Percentiles rank a stretch among this genome's conserved stretches.
Evolutionary conservation across 306 rosid species (phyloP).

Genomic region (Inga oerstediana): DNA sequence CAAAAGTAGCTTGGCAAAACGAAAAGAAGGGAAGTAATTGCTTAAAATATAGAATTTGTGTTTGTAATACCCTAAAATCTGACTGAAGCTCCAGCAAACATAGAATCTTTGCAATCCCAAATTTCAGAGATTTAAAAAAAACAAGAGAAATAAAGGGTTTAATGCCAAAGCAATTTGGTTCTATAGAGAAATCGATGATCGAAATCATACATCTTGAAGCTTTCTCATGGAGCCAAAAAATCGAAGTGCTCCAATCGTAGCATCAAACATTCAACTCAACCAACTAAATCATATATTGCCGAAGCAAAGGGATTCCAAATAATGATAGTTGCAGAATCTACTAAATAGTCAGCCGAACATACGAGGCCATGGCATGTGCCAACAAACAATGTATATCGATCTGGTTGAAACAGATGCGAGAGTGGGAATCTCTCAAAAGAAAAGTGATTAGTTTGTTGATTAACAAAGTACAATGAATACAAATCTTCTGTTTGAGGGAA

Average conservation of each 20-base stretch:
- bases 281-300: too few relatives aligned
- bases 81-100: slow-evolving; percentile 43
- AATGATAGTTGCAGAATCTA: too few relatives aligned
- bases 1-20: slow-evolving; percentile 18
- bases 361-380: too few relatives aligned
- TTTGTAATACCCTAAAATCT: neutral
- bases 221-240: neutral
- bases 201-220: neutral
- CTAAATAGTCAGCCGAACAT: too few relatives aligned
- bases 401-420: too few relatives aligned
- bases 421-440: too few relatives aligned
- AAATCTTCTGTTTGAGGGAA: too few relatives aligned
- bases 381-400: too few relatives aligned
- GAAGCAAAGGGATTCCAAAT: too few relatives aligned
- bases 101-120: slow-evolving; percentile 27
- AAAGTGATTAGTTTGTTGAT: too few relatives aligned
- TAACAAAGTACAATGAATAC: too few relatives aligned
- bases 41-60: neutral
- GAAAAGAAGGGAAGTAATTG: slow-evolving; percentile 9
- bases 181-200: neutral
- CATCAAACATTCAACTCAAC: too few relatives aligned
- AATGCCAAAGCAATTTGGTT: neutral
- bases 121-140: slow-evolving; percentile 6
- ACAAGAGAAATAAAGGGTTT: neutral
- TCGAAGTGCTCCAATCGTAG: neutral